A percentile compares a stretch with the other conserved stretches of the same genome.
Evolutionary conservation across 31 red algal genomes (phyloP).

Genomic region (Porphyra umbilicalis): DNA sequence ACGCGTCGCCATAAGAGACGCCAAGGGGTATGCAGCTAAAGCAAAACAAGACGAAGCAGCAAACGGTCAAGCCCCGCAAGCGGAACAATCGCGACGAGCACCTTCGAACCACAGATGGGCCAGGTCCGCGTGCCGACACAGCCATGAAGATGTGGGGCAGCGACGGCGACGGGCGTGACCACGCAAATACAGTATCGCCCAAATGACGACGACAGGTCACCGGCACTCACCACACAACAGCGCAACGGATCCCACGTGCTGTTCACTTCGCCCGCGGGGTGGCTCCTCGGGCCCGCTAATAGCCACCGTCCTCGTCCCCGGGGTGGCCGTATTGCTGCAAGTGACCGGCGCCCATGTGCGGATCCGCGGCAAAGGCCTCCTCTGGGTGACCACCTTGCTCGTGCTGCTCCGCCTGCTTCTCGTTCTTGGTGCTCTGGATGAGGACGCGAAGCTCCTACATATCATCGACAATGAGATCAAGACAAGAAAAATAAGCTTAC

Average conservation of each 20-base stretch:
- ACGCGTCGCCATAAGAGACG: not conserved
- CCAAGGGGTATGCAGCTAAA: not conserved
- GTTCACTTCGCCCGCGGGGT: not conserved
- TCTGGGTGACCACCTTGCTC: not conserved
- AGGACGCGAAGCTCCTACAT: slow-evolving; percentile 31
- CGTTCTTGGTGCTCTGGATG: slow-evolving; percentile 60
- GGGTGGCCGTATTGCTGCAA: not conserved
- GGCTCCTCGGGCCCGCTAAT: not conserved
- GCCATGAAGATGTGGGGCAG: not conserved
- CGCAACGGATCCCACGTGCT: no score
- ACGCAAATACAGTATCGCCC: not conserved
- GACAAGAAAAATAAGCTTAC: not conserved
- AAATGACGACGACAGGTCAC: not conserved
- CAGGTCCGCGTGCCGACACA: not conserved
- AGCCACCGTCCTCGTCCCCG: not conserved
- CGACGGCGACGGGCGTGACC: not conserved
- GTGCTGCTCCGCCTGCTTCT: slow-evolving; percentile 18
- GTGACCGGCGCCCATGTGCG: not conserved
- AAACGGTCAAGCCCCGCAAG: no score
- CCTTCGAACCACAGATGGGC: no score
- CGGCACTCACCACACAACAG: not conserved
- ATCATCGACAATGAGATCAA: no score
- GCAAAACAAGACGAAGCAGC: not conserved
- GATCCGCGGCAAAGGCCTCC: not conserved
- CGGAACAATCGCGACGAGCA: no score